Evolutionary conservation across 2,329 filamentous ascomycete species (phyloP).

Genomic region (Colletotrichum sp.): DNA sequence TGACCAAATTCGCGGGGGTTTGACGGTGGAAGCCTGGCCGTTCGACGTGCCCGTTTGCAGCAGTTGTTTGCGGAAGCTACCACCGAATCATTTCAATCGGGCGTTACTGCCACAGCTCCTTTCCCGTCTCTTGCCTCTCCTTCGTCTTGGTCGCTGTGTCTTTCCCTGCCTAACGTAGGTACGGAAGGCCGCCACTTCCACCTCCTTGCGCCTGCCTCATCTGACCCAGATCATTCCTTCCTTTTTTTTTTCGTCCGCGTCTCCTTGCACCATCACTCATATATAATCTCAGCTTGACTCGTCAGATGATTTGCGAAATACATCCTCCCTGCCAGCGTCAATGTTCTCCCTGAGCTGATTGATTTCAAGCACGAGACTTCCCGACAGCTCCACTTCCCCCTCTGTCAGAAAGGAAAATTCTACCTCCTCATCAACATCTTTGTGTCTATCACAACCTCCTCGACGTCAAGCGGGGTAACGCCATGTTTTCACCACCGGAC

Average conservation of each 20-base stretch:
- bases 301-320: not conserved
- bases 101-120: not conserved
- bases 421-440: not conserved
- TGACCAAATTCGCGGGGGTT: not conserved
- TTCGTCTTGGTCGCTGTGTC: not conserved
- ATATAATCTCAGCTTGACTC: not conserved
- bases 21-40: not conserved
- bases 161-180: not conserved
- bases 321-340: not conserved
- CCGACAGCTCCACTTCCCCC: not conserved
- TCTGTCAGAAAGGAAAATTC: not conserved
- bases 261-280: not conserved
- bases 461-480: not conserved
- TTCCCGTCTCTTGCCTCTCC: not conserved
- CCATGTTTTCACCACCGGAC: not conserved
- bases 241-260: not conserved
- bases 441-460: fast-evolving
- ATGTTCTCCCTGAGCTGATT: not conserved
- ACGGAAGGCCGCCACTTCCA: not conserved
- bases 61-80: not conserved
- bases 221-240: not conserved
- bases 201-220: not conserved
- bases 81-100: not conserved
- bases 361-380: not conserved
- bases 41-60: not conserved